Base-by-base conservation (phyloP, 805 yeast genomes). In the Spathaspora passalidarum region DNA sequence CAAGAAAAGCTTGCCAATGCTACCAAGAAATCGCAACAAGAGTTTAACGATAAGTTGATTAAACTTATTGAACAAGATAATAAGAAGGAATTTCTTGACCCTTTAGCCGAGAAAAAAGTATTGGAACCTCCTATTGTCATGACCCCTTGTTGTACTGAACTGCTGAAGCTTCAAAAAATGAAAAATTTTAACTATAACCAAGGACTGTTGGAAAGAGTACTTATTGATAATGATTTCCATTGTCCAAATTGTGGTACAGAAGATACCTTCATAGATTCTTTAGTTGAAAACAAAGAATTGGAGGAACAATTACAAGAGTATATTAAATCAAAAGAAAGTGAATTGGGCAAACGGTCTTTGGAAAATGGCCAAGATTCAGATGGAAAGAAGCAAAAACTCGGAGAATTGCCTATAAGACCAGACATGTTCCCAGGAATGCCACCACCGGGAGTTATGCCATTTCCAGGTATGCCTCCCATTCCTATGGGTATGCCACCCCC, bases 221-320 rank as follows among this genome's bases (percentile, higher is more conserved):
- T 92, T 20, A 74, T 92, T 43, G 96, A 88, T 21, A 78, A 81
- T 46, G 98, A 92, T 59, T 92, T 92, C 67, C 81, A 79, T 32
- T 92, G 99, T 66, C 98, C 99, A 4, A 83, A 81, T 52, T 92
- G 99, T 69, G 80, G 77, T 2, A 76, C 74, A 14, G 81, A 79
- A 19, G 97, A 90, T 47, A 75, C 88, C 1, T 81, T 81, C 49
- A 72, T 92, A 41, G 99, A 92, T 63, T 77, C 83, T 14, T 69
- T 92, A 39, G 70, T 72, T 4, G 72, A 75, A 1, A 90, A 88
- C 58, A 71, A 72, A 40, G 87, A 78, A n/a, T 69, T 81, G 59
- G 78, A 78, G 45, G 62, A 66, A 25, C 74, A 79, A 45, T 76
- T 91, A 16, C 66, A 76, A 23, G 71, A 73, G 29, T 87, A 73